Conservation (phyloP, 2,329 filamentous ascomycete species). For the Trichophaea hybrida region DNA sequence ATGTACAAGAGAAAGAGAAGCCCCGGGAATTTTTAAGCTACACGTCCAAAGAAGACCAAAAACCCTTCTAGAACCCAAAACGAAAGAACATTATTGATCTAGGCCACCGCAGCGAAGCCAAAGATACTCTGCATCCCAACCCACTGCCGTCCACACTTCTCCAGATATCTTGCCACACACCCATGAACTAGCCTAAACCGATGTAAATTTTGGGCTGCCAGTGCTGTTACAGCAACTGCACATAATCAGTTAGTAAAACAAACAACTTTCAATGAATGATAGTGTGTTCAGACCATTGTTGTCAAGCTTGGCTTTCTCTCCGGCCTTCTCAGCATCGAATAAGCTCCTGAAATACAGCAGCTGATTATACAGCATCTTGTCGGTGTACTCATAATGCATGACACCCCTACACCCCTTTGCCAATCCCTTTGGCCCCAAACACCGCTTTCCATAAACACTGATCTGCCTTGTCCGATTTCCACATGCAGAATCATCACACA, state of each 20-base stretch:
- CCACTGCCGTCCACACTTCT: slow-evolving; percentile 83
- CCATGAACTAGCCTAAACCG: slow-evolving; percentile 63
- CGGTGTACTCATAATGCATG: slow-evolving; percentile 77
- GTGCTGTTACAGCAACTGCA: slow-evolving; percentile 42
- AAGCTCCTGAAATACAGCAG: slow-evolving; percentile 71
- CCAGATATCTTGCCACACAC: slow-evolving; percentile 69
- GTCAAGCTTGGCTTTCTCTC: slow-evolving; percentile 37
- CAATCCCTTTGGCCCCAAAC: slow-evolving; percentile 72
- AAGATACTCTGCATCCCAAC: slow-evolving; percentile 87
- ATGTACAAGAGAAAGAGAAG: too few relatives aligned
- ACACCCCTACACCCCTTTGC: slow-evolving; percentile 70
- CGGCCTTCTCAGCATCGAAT: slow-evolving; percentile 80
- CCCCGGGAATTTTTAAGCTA: too few relatives aligned
- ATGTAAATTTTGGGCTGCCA: slow-evolving; percentile 69
- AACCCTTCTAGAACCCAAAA: too few relatives aligned
- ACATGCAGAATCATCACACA: slow-evolving; percentile 80
- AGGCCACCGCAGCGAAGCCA: slow-evolving; percentile 37
- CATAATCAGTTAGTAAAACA: not conserved
- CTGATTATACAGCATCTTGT: slow-evolving; percentile 91
- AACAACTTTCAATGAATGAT: too few relatives aligned
- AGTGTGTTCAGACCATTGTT: slow-evolving; percentile 32
- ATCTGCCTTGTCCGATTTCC: slow-evolving; percentile 79
- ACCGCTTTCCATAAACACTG: slow-evolving; percentile 80
- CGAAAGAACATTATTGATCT: not conserved
- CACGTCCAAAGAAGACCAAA: too few relatives aligned